These are phyloP conservation scores for Vigna mungo DNA, from an alignment of 306 rosid species.

Conservation along the genomic window DNA sequence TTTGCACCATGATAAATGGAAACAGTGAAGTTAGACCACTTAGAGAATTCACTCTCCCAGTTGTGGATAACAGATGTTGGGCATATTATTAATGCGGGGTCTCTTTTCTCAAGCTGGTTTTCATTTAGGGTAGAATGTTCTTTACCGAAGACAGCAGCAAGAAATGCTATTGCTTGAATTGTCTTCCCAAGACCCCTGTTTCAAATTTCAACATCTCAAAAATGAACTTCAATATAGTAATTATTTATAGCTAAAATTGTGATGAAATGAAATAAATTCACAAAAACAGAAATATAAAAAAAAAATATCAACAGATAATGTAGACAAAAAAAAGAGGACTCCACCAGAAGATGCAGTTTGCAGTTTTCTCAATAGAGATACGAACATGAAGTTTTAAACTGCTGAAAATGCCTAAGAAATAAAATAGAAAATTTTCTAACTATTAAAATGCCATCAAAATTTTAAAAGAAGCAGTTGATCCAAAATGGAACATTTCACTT, in stretches of 20 bases:
- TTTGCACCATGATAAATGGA: constrained; percentile 85
- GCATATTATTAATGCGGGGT: constrained; percentile 79
- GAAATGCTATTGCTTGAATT: constrained; percentile 91
- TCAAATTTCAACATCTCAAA: constrained; percentile 51
- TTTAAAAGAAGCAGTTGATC: constrained; percentile 30
- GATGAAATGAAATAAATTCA: background rate
- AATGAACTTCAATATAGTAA: constrained; percentile 38
- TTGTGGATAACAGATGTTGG: constrained; percentile 91
- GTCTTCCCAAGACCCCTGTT: constrained; percentile 98
- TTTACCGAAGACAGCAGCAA: constrained; percentile 84
- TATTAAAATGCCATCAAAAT: constrained; percentile 16
- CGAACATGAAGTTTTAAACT: constrained; percentile 10
- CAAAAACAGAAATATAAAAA: background rate
- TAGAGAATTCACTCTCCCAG: constrained; percentile 93
- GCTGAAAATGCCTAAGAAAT: constrained; percentile 23
- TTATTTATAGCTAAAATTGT: constrained; percentile 2
- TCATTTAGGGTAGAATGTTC: constrained; percentile 52
- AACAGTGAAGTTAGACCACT: constrained; percentile 85
- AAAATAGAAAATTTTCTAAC: constrained; percentile 3
- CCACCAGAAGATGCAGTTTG: constrained; percentile 11
- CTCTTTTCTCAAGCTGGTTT: constrained; percentile 51
- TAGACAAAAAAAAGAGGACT: constrained; percentile 28
- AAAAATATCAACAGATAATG: constrained; percentile 2
- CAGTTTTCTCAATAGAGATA: constrained; percentile 7
- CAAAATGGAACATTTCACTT: background rate